Percentiles rank a stretch among this genome's conserved stretches.
phyloP scores from a whole-genome alignment of 164 flowering plant species.

The Piper betle region DNA sequence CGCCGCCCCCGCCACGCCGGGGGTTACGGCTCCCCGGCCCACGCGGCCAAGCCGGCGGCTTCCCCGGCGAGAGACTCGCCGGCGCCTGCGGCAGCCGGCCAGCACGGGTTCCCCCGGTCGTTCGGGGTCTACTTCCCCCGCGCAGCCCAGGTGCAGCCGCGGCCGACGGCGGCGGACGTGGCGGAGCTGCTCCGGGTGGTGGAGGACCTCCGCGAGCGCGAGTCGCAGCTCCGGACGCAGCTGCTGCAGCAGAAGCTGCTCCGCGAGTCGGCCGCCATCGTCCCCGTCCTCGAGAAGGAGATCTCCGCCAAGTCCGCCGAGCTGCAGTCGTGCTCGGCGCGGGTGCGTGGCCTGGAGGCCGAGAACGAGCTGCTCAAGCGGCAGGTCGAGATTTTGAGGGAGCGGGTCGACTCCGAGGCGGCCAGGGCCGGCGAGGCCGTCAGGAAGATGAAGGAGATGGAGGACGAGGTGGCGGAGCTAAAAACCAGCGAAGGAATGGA shows the following conservation, averaged over 20 bases:
- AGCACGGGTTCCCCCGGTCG: slow-evolving; percentile 45
- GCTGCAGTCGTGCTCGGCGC: slow-evolving; percentile 16
- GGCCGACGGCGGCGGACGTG: slow-evolving; percentile 78
- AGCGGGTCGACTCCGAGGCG: slow-evolving; percentile 22
- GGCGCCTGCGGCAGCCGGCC: slow-evolving; percentile 12
- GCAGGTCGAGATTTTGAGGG: slow-evolving; percentile 24
- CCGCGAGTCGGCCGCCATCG: slow-evolving; percentile 52
- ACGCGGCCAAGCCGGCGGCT: background rate
- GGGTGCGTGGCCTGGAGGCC: slow-evolving; percentile 28
- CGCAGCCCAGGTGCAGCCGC: slow-evolving; percentile 83
- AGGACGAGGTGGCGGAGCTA: slow-evolving; percentile 28
- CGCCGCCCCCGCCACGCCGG: slow-evolving; percentile 9
- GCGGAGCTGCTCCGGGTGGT: slow-evolving; percentile 57
- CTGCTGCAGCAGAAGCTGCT: slow-evolving; percentile 59
- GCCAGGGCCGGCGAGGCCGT: slow-evolving; percentile 18
- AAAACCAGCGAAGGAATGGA: slow-evolving; percentile 7
- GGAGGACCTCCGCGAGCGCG: slow-evolving; percentile 62
- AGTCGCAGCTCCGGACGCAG: slow-evolving; percentile 57
- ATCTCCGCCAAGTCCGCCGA: slow-evolving; percentile 35
- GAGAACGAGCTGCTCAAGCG: slow-evolving; percentile 39
- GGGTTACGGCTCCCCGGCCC: too few relatives aligned
- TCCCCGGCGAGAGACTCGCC: slow-evolving; percentile 7
- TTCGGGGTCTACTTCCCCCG: slow-evolving; percentile 94
- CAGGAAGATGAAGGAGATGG: slow-evolving; percentile 19
- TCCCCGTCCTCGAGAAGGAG: slow-evolving; percentile 59